Conservation (phyloP, 768 basidiomycete species). For the Collybia sordida region DNA sequence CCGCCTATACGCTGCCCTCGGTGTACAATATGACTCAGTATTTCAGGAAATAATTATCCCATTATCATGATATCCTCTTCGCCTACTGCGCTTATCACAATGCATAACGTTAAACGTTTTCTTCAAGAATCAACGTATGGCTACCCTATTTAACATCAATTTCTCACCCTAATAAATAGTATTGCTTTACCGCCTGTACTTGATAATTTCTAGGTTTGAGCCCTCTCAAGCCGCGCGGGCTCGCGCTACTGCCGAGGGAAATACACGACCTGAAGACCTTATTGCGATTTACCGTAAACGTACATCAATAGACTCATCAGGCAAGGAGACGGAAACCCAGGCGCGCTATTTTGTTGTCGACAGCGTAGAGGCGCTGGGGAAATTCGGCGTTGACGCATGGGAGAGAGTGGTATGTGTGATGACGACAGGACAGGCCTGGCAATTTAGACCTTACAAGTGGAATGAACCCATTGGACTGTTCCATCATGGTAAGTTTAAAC, state of each 20-base stretch:
- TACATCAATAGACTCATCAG: constrained; percentile 65
- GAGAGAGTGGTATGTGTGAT: constrained; percentile 96
- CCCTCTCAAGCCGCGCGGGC: constrained; percentile 73
- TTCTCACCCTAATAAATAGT: neutral
- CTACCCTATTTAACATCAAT: neutral
- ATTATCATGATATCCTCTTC: constrained; percentile 98
- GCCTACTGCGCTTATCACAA: constrained; percentile 92
- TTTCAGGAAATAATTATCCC: constrained; percentile 72
- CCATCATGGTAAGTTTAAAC: constrained; percentile 71
- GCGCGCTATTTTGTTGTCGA: constrained; percentile 86
- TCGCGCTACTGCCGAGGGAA: constrained; percentile 68
- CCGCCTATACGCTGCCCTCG: neutral
- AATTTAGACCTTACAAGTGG: constrained; percentile 98
- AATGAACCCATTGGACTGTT: constrained; percentile 89
- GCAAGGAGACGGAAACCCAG: constrained; percentile 57
- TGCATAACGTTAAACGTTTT: constrained; percentile 96
- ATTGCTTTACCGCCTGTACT: neutral
- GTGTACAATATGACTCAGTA: no score
- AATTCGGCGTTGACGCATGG: constrained; percentile 94
- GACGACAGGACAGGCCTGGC: constrained; percentile 99
- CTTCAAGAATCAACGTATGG: constrained; percentile 83
- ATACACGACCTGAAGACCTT: constrained; percentile 75
- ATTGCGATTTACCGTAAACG: constrained; percentile 85
- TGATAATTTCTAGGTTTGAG: constrained; percentile 53
- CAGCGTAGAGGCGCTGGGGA: constrained; percentile 86